Conservation (phyloP, 2,329 filamentous ascomycete species). For the Rutstroemia sp. region DNA sequence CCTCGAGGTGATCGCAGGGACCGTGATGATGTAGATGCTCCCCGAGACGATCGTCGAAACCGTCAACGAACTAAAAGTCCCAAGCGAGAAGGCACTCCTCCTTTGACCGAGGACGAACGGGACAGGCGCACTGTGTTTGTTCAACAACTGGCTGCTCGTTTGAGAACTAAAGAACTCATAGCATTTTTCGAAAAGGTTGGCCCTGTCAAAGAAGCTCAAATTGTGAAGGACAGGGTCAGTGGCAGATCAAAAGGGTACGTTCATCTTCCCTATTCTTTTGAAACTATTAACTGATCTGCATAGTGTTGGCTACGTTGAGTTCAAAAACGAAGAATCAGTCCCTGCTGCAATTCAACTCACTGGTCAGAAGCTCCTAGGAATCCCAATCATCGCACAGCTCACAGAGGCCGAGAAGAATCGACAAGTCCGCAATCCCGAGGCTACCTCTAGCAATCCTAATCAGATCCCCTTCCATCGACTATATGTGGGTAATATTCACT, state of each 20-base stretch:
- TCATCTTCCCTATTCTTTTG: not conserved
- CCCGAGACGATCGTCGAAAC: slow-evolving; percentile 34
- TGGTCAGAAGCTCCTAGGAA: slow-evolving; percentile 96
- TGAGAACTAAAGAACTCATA: slow-evolving; percentile 87
- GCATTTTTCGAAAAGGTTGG: slow-evolving; percentile 94
- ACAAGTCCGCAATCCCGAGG: slow-evolving; percentile 78
- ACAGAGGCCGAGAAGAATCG: slow-evolving; percentile 99
- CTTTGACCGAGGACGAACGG: slow-evolving; percentile 88
- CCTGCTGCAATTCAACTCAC: slow-evolving; percentile 92
- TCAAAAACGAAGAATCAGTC: slow-evolving; percentile 92
- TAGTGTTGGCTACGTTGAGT: slow-evolving; percentile 98
- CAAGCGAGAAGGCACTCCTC: slow-evolving; percentile 51
- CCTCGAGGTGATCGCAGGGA: slow-evolving; percentile 38
- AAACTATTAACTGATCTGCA: slow-evolving; percentile 9
- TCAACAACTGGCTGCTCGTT: slow-evolving; percentile 90
- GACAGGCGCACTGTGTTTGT: slow-evolving; percentile 97
- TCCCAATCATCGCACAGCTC: slow-evolving; percentile 95
- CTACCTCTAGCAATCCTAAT: slow-evolving; percentile 61
- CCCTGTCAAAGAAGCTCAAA: slow-evolving; percentile 92
- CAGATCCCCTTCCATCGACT: slow-evolving; percentile 94
- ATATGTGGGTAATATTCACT: slow-evolving; percentile 99
- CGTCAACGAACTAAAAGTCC: slow-evolving; percentile 35
- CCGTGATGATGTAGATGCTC: slow-evolving; percentile 46
- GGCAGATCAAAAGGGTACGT: slow-evolving; percentile 93
- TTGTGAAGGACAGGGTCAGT: slow-evolving; percentile 95